phyloP scores from a whole-genome alignment of 2,329 filamentous ascomycete species.

The Rosellinia necatrix region DNA sequence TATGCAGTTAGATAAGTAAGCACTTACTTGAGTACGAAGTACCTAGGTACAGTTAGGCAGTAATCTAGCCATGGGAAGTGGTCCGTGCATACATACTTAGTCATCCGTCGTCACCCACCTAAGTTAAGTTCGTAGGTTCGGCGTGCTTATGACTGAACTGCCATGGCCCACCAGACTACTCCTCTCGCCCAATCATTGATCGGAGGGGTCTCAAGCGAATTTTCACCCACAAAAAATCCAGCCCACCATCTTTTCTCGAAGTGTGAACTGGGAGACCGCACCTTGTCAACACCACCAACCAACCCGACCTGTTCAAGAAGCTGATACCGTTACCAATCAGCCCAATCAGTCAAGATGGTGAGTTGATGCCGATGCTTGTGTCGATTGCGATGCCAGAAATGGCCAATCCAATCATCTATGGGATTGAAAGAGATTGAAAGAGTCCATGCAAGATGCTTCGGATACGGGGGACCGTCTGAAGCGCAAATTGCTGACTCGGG shows the following conservation, averaged over 20 bases:
- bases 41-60: background rate
- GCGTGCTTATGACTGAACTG: background rate
- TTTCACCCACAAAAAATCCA: conserved; percentile 44
- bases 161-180: conserved; percentile 43
- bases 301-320: conserved; percentile 29
- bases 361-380: conserved; percentile 54
- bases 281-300: conserved; percentile 24
- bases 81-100: conserved; percentile 27
- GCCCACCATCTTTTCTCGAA: conserved; percentile 33
- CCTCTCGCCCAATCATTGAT: conserved; percentile 20
- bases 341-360: conserved; percentile 70
- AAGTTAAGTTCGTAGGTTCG: conserved; percentile 1
- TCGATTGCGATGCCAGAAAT: conserved; percentile 40
- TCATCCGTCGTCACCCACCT: conserved; percentile 36
- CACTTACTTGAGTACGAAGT: background rate
- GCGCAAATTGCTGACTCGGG: conserved; percentile 99
- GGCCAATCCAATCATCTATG: conserved; percentile 36
- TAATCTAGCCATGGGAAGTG: conserved; percentile 19
- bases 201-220: conserved; percentile 39
- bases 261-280: conserved; percentile 20
- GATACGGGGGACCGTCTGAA: conserved; percentile 75
- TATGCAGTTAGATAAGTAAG: no score
- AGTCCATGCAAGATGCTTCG: conserved; percentile 99
- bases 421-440: conserved; percentile 50
- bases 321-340: conserved; percentile 45